Evolutionary conservation across 768 basidiomycete species (phyloP).

Genomic region (Auricularia sp.): DNA sequence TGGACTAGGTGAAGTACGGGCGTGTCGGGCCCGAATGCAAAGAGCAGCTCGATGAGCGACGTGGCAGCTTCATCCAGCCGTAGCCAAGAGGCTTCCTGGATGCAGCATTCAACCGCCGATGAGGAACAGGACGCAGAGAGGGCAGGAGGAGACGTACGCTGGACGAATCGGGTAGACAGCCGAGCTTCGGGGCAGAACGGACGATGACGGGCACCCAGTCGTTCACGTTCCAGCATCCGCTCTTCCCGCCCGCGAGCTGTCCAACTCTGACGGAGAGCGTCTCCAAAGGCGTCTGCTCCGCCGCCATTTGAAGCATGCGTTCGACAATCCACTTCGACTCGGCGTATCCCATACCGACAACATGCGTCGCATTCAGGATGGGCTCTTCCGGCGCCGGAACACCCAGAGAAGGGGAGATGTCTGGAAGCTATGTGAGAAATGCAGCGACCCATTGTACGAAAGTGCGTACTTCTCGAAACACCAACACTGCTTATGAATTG

Average conservation of each 20-base stretch:
- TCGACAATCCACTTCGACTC: conserved; percentile 32
- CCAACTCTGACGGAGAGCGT: conserved; percentile 30
- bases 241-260: conserved; percentile 24
- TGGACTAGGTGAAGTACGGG: conserved; percentile 16
- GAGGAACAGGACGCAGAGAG: background rate
- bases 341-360: conserved; percentile 27
- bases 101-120: background rate
- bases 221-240: conserved; percentile 29
- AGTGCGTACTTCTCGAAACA: conserved; percentile 21
- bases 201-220: conserved; percentile 39
- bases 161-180: conserved; percentile 23
- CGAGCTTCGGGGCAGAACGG: conserved; percentile 20
- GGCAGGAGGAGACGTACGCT: conserved; percentile 16
- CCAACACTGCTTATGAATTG: conserved; percentile 34
- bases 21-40: conserved; percentile 3
- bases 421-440: background rate
- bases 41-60: conserved; percentile 16
- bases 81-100: conserved; percentile 14
- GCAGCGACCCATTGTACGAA: background rate
- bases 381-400: background rate
- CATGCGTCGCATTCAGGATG: background rate
- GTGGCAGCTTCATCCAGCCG: conserved; percentile 15
- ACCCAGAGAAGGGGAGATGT: background rate
- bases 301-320: conserved; percentile 26
- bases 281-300: conserved; percentile 17